A percentile compares a stretch with the other conserved stretches of the same genome.
These are phyloP conservation scores for Teunomyces atbi DNA, from an alignment of 805 yeast genomes.

Conservation along the genomic window DNA sequence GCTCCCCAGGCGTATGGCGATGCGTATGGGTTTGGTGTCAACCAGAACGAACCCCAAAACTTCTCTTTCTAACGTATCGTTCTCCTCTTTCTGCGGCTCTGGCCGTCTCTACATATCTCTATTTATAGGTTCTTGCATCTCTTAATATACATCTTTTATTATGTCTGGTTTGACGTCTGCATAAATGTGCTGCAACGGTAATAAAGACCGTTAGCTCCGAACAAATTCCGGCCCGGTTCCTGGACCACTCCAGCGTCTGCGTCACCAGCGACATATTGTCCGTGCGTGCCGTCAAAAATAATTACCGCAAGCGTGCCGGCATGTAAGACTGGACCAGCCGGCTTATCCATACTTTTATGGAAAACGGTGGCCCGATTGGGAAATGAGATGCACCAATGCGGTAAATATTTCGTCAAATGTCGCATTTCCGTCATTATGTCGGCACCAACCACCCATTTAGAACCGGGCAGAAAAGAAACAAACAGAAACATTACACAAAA, in stretches of 20 bases:
- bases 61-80: conserved; percentile 35
- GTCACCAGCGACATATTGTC: not conserved
- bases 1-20: conserved; percentile 78
- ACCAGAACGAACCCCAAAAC: conserved; percentile 53
- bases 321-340: not conserved
- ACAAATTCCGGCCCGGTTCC: not conserved
- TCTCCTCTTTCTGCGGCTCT: not conserved
- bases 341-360: not conserved
- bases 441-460: not conserved
- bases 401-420: not conserved
- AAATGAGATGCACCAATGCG: not conserved
- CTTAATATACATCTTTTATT: conserved; percentile 9
- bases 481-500: conserved; percentile 3
- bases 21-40: conserved; percentile 83
- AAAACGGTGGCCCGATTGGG: not conserved
- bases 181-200: not conserved
- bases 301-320: conserved; percentile 1
- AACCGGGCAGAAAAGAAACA: not conserved
- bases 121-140: conserved; percentile 8
- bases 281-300: not conserved
- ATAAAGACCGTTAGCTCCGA: not conserved
- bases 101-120: conserved; percentile 3
- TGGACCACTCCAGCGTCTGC: not conserved
- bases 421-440: not conserved
- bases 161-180: not conserved